Conservation (phyloP, 331 rosid species). For the Cucumis variabilis region DNA sequence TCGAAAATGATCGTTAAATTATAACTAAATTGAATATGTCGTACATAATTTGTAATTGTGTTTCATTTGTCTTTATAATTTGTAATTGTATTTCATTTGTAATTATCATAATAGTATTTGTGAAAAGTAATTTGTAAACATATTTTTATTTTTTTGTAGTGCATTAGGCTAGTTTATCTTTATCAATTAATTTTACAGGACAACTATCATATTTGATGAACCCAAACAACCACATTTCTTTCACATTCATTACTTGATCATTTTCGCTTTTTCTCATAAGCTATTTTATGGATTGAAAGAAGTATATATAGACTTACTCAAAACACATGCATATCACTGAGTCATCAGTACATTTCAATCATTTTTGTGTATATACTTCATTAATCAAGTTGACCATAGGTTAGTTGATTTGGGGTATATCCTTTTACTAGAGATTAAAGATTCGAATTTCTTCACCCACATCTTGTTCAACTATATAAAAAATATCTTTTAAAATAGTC, state of each 20-base stretch:
- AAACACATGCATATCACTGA: background rate
- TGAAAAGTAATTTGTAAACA: no score
- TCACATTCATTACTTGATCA: background rate
- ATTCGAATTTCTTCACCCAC: no score
- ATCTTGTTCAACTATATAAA: no score
- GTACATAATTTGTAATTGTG: no score
- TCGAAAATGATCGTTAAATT: background rate
- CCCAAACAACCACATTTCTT: background rate
- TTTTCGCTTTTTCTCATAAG: background rate
- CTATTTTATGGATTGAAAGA: background rate
- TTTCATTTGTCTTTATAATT: background rate
- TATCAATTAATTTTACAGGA: background rate
- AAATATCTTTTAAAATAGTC: no score
- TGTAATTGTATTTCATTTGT: background rate
- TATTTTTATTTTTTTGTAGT: no score
- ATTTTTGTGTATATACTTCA: no score
- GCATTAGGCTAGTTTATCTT: no score
- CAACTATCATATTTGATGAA: background rate
- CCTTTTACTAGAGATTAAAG: no score
- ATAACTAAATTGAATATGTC: background rate
- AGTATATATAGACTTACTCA: background rate
- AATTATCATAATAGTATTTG: no score
- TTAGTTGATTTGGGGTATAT: no score
- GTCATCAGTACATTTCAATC: background rate
- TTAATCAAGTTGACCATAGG: no score